These are phyloP conservation scores for Chlorella variabilis DNA, from an alignment of 163 green algal genomes.

Conservation along the genomic window DNA sequence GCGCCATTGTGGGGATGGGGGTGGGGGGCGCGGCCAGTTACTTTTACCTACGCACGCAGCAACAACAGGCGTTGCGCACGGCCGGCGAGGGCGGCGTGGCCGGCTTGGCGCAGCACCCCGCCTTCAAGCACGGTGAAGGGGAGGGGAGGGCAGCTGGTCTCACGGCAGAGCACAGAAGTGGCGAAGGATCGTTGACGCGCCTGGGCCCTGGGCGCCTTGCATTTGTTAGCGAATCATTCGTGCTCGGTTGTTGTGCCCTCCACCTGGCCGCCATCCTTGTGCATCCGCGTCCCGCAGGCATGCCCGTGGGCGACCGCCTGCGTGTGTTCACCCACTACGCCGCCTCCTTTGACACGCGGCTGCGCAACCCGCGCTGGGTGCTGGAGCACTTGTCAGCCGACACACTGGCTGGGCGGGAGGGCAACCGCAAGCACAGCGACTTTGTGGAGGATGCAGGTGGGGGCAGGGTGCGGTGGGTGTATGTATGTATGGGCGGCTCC, in stretches of 20 bases:
- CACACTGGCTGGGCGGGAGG: slow-evolving; percentile 37
- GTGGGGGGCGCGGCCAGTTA: slow-evolving; percentile 37
- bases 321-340: slow-evolving; percentile 78
- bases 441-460: slow-evolving; percentile 75
- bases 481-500: no score
- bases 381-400: slow-evolving; percentile 82
- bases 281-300: slow-evolving; percentile 59
- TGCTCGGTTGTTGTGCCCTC: no score
- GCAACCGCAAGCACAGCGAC: slow-evolving; percentile 64
- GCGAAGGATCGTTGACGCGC: no score
- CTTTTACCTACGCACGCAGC: slow-evolving; percentile 17
- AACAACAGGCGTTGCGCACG: background rate
- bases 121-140: slow-evolving; percentile 67
- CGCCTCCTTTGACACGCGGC: slow-evolving; percentile 75
- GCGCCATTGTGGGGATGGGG: slow-evolving; percentile 19
- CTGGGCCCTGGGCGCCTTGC: no score
- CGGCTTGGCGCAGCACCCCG: slow-evolving; percentile 38
- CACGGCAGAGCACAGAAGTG: no score
- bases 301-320: slow-evolving; percentile 70
- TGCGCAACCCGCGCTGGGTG: slow-evolving; percentile 90
- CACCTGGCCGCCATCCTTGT: no score
- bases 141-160: background rate
- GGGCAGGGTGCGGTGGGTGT: no score
- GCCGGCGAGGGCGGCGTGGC: background rate
- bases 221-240: no score